Evolutionary conservation across 768 basidiomycete species (phyloP), one percentile per base, ranked within the genome.

Genomic region (Tubosaeta sp.): DNA sequence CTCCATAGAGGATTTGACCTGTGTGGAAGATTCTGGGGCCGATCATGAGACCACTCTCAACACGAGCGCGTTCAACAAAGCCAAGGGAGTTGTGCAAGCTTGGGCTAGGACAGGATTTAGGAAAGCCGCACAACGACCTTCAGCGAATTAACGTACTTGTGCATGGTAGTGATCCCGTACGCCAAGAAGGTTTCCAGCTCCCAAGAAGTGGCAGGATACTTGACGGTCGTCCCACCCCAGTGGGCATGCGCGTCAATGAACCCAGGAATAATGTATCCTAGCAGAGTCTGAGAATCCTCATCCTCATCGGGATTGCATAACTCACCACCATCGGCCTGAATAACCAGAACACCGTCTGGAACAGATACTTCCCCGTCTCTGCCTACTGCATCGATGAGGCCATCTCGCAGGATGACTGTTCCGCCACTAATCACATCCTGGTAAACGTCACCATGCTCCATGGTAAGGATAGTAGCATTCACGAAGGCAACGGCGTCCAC

Each of bases 201-300:
- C 85, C 86, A 89, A 10, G 84, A 87, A 39, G 73, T 74, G 7
- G 84, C 76, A 0, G 86, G 86, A 56, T 80, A 79, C 29, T 71
- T 70, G 27, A 71, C 75, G 0, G 31, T 56, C 51, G 79, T 77
- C 0, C 84, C 84, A 16, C 68, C 59, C 86, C 86, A 88, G 51
- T 89, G 87, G 3, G 86, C 86, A 57, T 89, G 86, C 8, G 83
- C 82, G 50, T 89, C 86, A 44, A 89, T 80, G 62, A 87, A 87
- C 3, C 86, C 87, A 14, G 86, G 86, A 4, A 82, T 66, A 16
- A 89, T 72, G 52, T 74, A 84, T 6, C 82, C 86, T 87, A 31
- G 8, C 7, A 41, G 36, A 44, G 12, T 44, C 45, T 24, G 2
- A 35, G 49, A 38, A 8, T 31, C 5, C 36, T 19, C n/a, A 12